A percentile compares a stretch with the other conserved stretches of the same genome.
phyloP scores from a whole-genome alignment of 768 basidiomycete species.

The Rhodosporidiobolus odoratus region DNA sequence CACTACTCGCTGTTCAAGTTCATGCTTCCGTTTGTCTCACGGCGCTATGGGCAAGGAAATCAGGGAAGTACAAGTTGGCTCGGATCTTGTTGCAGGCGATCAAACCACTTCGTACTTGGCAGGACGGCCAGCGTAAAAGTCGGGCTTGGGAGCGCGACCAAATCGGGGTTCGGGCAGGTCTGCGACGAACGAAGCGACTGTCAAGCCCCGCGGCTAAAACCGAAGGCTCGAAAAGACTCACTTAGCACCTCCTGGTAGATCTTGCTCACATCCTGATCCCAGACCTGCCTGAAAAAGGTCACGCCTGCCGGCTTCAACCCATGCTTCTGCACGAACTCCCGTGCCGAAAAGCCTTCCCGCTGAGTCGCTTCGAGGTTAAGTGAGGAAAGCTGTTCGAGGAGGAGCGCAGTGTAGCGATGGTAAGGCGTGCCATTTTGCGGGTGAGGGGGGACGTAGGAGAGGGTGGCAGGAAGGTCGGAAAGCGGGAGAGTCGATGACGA shows the following conservation, averaged over 20 bases:
- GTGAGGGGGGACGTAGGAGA: constrained; percentile 77
- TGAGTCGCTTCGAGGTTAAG: not conserved
- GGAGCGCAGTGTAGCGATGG: constrained; percentile 77
- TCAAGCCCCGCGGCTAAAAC: not conserved
- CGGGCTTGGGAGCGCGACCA: constrained; percentile 55
- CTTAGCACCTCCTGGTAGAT: constrained; percentile 66
- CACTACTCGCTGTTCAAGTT: not conserved
- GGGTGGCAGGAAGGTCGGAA: constrained; percentile 40
- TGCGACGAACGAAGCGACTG: constrained; percentile 30
- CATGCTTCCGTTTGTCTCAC: not conserved
- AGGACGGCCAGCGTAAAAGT: constrained; percentile 48
- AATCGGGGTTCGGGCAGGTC: constrained; percentile 57
- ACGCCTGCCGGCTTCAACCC: constrained; percentile 60
- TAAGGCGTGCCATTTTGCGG: constrained; percentile 82
- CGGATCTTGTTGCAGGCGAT: not conserved
- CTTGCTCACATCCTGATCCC: constrained; percentile 54
- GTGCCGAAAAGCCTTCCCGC: constrained; percentile 55
- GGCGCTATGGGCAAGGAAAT: not conserved
- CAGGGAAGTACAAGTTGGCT: not conserved
- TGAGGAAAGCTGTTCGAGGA: constrained; percentile 61
- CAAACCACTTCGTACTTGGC: constrained; percentile 42
- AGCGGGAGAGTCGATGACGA: constrained; percentile 21
- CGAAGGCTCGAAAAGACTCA: constrained; percentile 47
- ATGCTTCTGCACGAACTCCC: constrained; percentile 59
- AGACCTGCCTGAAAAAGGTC: constrained; percentile 77